Conservation (phyloP, 345 rosid species). For the Anastatica hierochuntica region DNA sequence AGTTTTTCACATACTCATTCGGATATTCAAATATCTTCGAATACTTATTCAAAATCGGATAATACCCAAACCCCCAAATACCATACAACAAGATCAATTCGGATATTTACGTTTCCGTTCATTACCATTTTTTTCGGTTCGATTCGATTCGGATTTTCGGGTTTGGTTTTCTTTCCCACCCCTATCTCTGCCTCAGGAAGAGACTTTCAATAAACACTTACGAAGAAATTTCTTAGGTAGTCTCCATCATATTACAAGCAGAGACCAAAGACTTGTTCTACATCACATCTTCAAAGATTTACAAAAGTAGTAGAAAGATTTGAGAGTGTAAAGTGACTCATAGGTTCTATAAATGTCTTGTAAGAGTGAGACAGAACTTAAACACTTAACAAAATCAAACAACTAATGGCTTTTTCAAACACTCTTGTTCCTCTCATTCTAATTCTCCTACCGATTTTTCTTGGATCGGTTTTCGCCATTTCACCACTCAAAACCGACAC, state of each 20-base stretch:
- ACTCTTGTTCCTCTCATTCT: constrained; percentile 8
- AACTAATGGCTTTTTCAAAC: constrained; percentile 10
- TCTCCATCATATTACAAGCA: not conserved
- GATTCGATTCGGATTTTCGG: too few species aligned
- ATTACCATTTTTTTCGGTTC: too few species aligned
- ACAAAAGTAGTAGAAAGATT: not conserved
- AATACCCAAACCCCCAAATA: too few species aligned
- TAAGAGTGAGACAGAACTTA: not conserved
- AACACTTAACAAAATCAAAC: constrained; percentile 2
- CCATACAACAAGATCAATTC: too few species aligned
- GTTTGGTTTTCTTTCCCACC: too few species aligned
- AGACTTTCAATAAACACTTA: not conserved
- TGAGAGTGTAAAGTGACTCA: too few species aligned
- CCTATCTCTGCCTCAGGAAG: not conserved
- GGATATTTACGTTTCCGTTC: too few species aligned
- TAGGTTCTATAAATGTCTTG: not conserved
- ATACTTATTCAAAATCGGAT: too few species aligned
- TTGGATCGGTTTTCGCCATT: not conserved
- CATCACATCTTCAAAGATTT: not conserved
- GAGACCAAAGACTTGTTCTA: constrained; percentile 8
- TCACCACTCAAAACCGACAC: constrained; percentile 20
- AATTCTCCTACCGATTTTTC: constrained; percentile 6
- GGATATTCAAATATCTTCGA: too few species aligned
- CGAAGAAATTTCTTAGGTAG: not conserved
- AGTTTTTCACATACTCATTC: too few species aligned